These are phyloP conservation scores for Xylariaceae sp. DNA, from an alignment of 2,329 filamentous ascomycete genomes.

Conservation along the genomic window DNA sequence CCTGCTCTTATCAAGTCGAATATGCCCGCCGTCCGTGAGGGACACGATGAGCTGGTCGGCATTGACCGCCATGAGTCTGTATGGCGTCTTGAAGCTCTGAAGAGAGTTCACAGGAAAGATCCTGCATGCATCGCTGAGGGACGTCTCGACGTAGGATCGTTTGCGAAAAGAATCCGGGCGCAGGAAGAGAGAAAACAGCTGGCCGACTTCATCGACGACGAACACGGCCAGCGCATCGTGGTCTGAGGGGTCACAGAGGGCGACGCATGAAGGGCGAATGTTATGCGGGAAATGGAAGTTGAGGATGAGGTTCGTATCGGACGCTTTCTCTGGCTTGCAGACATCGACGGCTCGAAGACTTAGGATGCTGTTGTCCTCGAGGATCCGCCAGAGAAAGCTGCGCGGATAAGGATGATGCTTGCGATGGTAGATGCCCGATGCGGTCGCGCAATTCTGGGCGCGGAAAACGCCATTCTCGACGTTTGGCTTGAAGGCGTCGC, in stretches of 20 bases:
- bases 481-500: constrained; percentile 34
- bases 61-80: constrained; percentile 71
- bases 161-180: constrained; percentile 76
- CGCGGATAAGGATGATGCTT: constrained; percentile 69
- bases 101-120: constrained; percentile 68
- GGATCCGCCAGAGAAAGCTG: constrained; percentile 84
- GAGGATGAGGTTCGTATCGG: constrained; percentile 69
- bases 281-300: constrained; percentile 70
- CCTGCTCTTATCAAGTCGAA: constrained; percentile 61
- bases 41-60: constrained; percentile 72
- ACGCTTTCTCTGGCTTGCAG: constrained; percentile 58
- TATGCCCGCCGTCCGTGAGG: constrained; percentile 71
- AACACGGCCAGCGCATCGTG: constrained; percentile 54
- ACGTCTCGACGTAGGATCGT: constrained; percentile 62
- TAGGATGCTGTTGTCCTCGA: constrained; percentile 73
- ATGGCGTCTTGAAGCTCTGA: constrained; percentile 65
- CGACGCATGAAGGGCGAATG: constrained; percentile 73
- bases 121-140: constrained; percentile 72
- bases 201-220: constrained; percentile 63
- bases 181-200: constrained; percentile 81
- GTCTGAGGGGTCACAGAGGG: constrained; percentile 72
- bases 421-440: constrained; percentile 81
- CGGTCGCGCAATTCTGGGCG: constrained; percentile 65
- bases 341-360: constrained; percentile 82
- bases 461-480: constrained; percentile 70